Conservation (phyloP, 192 early-diverging fungal species). For the Rhizophagus clarus region DNA sequence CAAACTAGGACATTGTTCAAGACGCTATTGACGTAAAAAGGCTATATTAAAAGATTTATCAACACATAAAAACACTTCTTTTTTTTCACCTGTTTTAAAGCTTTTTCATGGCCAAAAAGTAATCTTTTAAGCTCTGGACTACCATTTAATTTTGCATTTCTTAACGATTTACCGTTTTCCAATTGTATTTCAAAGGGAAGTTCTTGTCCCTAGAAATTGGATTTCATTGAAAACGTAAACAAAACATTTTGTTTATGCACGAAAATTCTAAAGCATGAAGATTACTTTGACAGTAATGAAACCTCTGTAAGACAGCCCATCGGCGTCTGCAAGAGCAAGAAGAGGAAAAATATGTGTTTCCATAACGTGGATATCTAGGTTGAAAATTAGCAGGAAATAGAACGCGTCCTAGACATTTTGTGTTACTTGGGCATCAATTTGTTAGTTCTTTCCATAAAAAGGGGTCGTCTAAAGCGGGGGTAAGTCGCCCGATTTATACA, state of each 20-base stretch:
- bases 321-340: conserved; percentile 20
- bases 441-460: no score
- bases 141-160: conserved; percentile 23
- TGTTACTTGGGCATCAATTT: no score
- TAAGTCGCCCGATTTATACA: no score
- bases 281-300: conserved; percentile 32
- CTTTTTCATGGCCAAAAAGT: conserved; percentile 15
- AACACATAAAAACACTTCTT: conserved; percentile 14
- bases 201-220: not conserved
- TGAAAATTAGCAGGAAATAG: no score
- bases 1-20: conserved; percentile 26
- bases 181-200: conserved; percentile 15
- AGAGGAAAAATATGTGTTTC: conserved; percentile 10
- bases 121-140: conserved; percentile 29
- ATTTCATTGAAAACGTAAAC: no score
- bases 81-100: conserved; percentile 5
- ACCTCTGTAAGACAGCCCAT: conserved; percentile 26
- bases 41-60: not conserved
- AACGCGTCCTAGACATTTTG: no score
- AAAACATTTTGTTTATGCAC: not conserved
- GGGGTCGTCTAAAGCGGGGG: no score
- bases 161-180: conserved; percentile 10
- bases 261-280: not conserved
- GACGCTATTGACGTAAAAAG: not conserved
- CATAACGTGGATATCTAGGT: not conserved